These are phyloP conservation scores for Trifolium subterraneum DNA, from an alignment of 306 rosid genomes.

Conservation along the genomic window DNA sequence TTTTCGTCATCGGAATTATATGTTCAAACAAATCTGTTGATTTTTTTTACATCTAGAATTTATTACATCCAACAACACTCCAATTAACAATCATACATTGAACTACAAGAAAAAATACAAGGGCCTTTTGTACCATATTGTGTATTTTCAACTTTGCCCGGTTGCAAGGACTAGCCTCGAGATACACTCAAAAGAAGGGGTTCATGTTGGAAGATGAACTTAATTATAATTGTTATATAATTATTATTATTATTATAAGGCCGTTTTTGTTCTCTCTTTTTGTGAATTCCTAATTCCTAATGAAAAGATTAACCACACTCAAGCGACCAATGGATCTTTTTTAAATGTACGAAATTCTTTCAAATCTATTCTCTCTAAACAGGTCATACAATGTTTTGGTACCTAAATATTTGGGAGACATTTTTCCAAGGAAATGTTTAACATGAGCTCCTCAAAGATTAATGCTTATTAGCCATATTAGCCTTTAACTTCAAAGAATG, in stretches of 20 bases:
- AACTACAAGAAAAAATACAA: slow-evolving; percentile 43
- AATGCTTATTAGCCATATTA: neutral
- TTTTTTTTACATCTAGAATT: slow-evolving; percentile 41
- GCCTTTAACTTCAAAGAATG: too few species aligned
- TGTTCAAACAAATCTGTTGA: slow-evolving; percentile 43
- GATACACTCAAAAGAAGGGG: slow-evolving; percentile 30
- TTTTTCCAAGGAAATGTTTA: neutral
- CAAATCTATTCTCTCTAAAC: neutral
- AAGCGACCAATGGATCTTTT: neutral
- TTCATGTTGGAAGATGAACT: slow-evolving; percentile 28
- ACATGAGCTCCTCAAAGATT: neutral
- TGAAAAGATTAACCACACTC: neutral
- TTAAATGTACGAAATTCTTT: neutral
- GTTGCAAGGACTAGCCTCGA: slow-evolving; percentile 38
- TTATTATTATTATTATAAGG: slow-evolving; percentile 7
- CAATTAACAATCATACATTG: slow-evolving; percentile 39
- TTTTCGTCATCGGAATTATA: slow-evolving; percentile 37
- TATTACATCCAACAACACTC: slow-evolving; percentile 32
- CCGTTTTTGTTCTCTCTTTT: neutral
- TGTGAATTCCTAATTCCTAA: neutral
- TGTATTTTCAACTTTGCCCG: slow-evolving; percentile 30
- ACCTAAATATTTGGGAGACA: neutral
- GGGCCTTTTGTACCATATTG: slow-evolving; percentile 38
- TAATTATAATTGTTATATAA: neutral
- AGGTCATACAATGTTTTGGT: neutral